These are phyloP conservation scores for Pseudohyphozyma bogoriensis DNA, from an alignment of 768 basidiomycete species.

Conservation along the genomic window DNA sequence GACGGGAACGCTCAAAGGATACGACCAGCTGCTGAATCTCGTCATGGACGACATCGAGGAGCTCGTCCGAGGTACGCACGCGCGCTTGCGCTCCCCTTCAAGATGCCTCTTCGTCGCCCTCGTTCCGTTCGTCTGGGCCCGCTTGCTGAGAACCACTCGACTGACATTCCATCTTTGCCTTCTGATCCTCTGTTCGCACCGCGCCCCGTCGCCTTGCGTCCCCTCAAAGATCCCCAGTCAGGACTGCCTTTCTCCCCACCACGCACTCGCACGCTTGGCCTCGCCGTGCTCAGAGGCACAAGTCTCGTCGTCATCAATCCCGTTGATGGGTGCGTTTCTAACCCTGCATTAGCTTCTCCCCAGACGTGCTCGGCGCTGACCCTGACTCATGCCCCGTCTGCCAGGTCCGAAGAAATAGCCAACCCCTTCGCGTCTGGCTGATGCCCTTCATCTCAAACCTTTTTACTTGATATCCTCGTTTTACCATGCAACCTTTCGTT, in stretches of 20 bases:
- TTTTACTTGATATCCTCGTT: no score
- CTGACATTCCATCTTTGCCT: background rate
- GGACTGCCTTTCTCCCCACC: slow-evolving; percentile 39
- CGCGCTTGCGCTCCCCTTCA: background rate
- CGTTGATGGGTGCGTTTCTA: slow-evolving; percentile 60
- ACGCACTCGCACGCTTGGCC: slow-evolving; percentile 49
- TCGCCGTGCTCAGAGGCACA: slow-evolving; percentile 84
- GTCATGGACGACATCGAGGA: slow-evolving; percentile 94
- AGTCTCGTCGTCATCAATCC: slow-evolving; percentile 90
- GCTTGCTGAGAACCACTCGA: background rate
- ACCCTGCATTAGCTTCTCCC: background rate
- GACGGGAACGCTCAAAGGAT: slow-evolving; percentile 85
- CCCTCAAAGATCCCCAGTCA: slow-evolving; percentile 53
- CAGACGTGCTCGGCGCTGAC: no score
- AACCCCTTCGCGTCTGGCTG: slow-evolving; percentile 27
- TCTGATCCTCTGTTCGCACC: background rate
- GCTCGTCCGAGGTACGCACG: slow-evolving; percentile 53
- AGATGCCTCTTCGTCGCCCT: no score
- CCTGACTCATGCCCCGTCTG: background rate
- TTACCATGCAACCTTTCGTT: no score
- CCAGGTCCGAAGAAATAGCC: slow-evolving; percentile 20
- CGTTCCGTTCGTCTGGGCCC: background rate
- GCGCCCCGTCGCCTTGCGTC: slow-evolving; percentile 3
- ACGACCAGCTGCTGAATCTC: slow-evolving; percentile 89
- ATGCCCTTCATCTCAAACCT: no score